Conservation (phyloP, 2,329 filamentous ascomycete genomes). For the Septoria petroselini region DNA sequence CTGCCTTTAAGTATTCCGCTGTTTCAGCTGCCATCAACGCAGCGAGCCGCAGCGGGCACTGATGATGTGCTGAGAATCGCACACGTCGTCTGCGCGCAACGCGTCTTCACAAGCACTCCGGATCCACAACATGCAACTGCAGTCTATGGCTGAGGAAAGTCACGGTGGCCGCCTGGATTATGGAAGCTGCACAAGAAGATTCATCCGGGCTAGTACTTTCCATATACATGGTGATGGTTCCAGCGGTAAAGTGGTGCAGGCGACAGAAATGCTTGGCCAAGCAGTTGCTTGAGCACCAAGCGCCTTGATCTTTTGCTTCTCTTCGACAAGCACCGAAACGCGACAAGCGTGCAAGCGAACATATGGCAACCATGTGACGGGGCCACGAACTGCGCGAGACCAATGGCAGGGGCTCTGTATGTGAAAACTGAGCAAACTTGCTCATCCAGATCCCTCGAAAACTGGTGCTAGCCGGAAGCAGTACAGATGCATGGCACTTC, state of each 20-base stretch:
- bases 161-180: too few relatives aligned
- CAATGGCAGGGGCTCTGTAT: not conserved
- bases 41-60: too few relatives aligned
- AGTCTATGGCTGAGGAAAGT: too few relatives aligned
- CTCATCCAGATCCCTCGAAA: constrained; percentile 16
- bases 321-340: not conserved
- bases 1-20: too few relatives aligned
- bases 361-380: not conserved
- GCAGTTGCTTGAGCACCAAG: not conserved
- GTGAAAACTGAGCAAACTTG: constrained; percentile 16
- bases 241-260: not conserved
- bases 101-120: too few relatives aligned
- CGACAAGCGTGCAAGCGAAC: not conserved
- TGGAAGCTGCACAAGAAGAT: too few relatives aligned
- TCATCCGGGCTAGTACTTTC: too few relatives aligned
- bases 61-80: too few relatives aligned
- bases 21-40: too few relatives aligned
- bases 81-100: too few relatives aligned
- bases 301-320: not conserved
- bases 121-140: too few relatives aligned
- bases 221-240: constrained; percentile 1
- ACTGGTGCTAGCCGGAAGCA: constrained; percentile 4
- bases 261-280: not conserved
- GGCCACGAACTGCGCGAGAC: not conserved
- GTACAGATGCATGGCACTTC: not conserved